Evolutionary conservation across 140 eudicot genomes (phyloP).

Genomic region (Bidens hawaiensis): DNA sequence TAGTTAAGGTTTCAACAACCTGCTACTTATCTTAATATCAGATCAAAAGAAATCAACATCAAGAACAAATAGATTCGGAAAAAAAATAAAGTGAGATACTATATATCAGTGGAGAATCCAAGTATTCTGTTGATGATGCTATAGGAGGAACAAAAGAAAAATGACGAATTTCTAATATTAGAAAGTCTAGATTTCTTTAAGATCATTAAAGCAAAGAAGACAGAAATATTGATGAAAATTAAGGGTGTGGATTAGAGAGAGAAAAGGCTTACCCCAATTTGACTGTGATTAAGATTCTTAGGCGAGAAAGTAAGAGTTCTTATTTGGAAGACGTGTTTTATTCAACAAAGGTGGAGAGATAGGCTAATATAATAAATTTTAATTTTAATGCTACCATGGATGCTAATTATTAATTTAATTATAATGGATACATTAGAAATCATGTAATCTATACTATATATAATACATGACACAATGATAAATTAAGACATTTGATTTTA

Average conservation of each 20-base stretch:
- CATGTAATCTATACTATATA: no score
- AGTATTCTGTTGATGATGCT: conserved; percentile 8
- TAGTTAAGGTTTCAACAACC: conserved; percentile 15
- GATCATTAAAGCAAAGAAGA: conserved; percentile 12
- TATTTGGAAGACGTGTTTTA: conserved; percentile 13
- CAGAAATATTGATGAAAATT: conserved; percentile 3
- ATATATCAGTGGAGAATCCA: conserved; percentile 11
- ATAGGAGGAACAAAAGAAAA: not conserved
- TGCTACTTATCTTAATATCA: not conserved
- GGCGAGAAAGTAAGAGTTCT: conserved; percentile 15
- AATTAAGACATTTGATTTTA: no score
- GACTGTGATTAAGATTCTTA: conserved; percentile 16
- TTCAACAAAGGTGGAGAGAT: conserved; percentile 13
- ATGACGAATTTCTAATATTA: conserved; percentile 11
- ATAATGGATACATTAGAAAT: no score
- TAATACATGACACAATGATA: no score
- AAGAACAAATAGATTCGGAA: not conserved
- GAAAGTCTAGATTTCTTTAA: conserved; percentile 3
- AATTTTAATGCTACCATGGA: not conserved
- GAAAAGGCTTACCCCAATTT: conserved; percentile 33
- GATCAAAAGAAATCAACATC: conserved; percentile 6
- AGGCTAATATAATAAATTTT: not conserved
- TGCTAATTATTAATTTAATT: no score
- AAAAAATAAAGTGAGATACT: conserved; percentile 2
- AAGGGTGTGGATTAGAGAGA: conserved; percentile 15